Evolutionary conservation across 2,329 filamentous ascomycete genomes (phyloP).

Genomic region (Phaeosphaeriaceae sp.): DNA sequence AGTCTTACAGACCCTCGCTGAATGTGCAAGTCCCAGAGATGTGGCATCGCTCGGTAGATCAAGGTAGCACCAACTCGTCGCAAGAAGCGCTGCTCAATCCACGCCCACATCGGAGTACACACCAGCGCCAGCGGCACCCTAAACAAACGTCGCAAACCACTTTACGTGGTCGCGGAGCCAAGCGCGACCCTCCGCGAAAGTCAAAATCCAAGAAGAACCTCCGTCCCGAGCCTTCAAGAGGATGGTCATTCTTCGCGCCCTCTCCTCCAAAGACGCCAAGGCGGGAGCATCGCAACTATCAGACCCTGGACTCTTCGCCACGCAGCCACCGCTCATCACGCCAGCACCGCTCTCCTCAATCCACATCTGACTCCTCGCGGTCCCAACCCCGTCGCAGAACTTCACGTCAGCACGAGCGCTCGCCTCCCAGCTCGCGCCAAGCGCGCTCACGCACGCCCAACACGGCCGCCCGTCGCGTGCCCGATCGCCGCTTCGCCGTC

Average conservation of each 20-base stretch:
- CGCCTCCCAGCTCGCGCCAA: slow-evolving; percentile 28
- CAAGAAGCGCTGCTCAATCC: slow-evolving; percentile 46
- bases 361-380: slow-evolving; percentile 23
- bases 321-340: slow-evolving; percentile 38
- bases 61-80: slow-evolving; percentile 36
- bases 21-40: slow-evolving; percentile 36
- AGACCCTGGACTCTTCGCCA: slow-evolving; percentile 37
- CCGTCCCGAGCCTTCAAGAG: slow-evolving; percentile 30
- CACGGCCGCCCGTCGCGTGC: slow-evolving; percentile 39
- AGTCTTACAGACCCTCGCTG: slow-evolving; percentile 27
- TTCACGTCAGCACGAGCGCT: slow-evolving; percentile 38
- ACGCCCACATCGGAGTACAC: slow-evolving; percentile 42
- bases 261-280: slow-evolving; percentile 40
- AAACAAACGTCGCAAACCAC: slow-evolving; percentile 44
- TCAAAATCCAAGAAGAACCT: slow-evolving; percentile 40
- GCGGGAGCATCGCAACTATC: slow-evolving; percentile 29
- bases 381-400: slow-evolving; percentile 35
- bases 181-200: slow-evolving; percentile 42
- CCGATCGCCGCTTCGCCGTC: slow-evolving; percentile 48
- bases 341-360: slow-evolving; percentile 26
- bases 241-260: slow-evolving; percentile 40
- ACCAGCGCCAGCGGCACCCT: slow-evolving; percentile 40
- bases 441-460: slow-evolving; percentile 43
- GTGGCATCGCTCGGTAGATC: slow-evolving; percentile 37
- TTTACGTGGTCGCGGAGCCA: slow-evolving; percentile 44